Evolutionary conservation across 2,329 filamentous ascomycete genomes (phyloP), one percentile per base, ranked within the genome.

Genomic region (Cladosporium sphaerospermum): DNA sequence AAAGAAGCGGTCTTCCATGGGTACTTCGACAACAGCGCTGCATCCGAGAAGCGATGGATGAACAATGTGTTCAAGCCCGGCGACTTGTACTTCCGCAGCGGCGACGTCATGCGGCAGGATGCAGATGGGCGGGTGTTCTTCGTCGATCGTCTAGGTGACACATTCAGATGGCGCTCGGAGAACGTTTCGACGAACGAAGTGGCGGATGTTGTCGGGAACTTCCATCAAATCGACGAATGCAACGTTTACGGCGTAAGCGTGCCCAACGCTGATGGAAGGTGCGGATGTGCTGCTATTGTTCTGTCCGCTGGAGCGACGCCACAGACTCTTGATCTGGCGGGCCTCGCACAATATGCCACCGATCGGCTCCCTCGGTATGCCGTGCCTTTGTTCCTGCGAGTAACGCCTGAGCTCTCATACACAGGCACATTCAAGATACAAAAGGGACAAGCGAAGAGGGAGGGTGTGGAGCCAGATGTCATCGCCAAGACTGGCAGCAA

Each of bases 371-470:
- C 90, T 1, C 78, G 78, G 48, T 95, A 86, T 63, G 88, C 89
- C 0, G 78, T 84, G 8, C 89, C 89, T 0, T 62, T 93, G 1
- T 95, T 95, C 69, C 66, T 96, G 37, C 78, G 90, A 11, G 71
- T 90, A 2, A 78, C 85, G 6, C 74, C 72, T 16, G 77, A 79
- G 23, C 69, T 79, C 36, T 80, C 85, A 62, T 78, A 82, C 1
- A 95, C 90, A 3, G 89, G 89, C 0, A 96, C 89, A 43, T 89
- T 89, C 64, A 95, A 96, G 75, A 87, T 93, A 70, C 86, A 91
- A 71, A 95, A 96, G 70, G 81, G 85, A 57, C 71, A 75, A 0
- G 69, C 95, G 57, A 78, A 88, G 19, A 73, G 75, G 1, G 80
- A 92, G 57, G 89, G 90, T 0, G 86, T 92, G 0, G 80, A 88